Conservation (phyloP, 129 eudicot genomes). For the Saussurea involucrata region DNA sequence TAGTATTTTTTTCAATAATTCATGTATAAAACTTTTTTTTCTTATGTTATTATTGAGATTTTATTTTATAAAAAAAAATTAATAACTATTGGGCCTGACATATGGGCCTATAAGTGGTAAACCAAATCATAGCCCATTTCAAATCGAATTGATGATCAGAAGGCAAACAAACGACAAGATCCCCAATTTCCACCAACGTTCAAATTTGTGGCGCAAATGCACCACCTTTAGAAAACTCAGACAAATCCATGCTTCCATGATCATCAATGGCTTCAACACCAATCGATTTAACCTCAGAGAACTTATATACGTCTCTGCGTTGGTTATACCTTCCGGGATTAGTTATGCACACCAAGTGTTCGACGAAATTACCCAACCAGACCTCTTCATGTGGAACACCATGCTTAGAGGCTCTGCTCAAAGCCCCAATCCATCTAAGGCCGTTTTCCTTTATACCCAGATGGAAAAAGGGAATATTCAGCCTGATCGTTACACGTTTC, state of each 20-base stretch:
- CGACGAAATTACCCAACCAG: constrained; percentile 58
- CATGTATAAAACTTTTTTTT: too few relatives aligned
- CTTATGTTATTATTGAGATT: too few relatives aligned
- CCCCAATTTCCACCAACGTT: constrained; percentile 42
- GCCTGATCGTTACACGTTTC: constrained; percentile 79
- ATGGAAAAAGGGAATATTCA: constrained; percentile 45
- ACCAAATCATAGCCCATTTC: neutral
- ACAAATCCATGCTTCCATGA: constrained; percentile 59
- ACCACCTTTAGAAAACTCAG: constrained; percentile 45
- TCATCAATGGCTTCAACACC: constrained; percentile 60
- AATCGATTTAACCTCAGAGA: constrained; percentile 40
- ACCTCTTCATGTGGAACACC: constrained; percentile 74
- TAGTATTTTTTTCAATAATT: too few relatives aligned
- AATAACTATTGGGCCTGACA: constrained; percentile 3
- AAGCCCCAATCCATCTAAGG: constrained; percentile 47
- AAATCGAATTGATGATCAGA: constrained; percentile 43
- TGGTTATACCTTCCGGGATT: constrained; percentile 45
- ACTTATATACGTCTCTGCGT: constrained; percentile 49
- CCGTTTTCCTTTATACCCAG: constrained; percentile 46
- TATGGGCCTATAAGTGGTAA: neutral
- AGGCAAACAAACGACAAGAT: constrained; percentile 36
- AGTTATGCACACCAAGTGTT: constrained; percentile 78
- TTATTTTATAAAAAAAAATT: too few relatives aligned
- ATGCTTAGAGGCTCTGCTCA: constrained; percentile 89
- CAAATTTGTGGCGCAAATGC: constrained; percentile 56